Evolutionary conservation across 1,284 basidiomycete genomes (phyloP).

Genomic region (Sanghuangporus sanghuang): DNA sequence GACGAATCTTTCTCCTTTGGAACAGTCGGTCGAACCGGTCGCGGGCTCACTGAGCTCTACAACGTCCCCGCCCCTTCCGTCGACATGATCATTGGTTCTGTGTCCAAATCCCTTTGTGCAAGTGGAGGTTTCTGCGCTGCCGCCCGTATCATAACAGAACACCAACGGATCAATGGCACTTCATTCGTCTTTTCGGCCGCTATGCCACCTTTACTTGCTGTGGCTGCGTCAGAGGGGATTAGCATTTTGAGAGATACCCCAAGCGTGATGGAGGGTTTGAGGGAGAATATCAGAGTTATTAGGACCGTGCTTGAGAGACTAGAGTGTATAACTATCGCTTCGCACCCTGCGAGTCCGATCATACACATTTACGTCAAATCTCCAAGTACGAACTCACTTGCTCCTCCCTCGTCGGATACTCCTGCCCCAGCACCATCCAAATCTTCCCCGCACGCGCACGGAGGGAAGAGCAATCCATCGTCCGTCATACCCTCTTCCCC

Average conservation of each 20-base stretch:
- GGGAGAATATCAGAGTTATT: conserved; percentile 76
- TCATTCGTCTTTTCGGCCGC: conserved; percentile 97
- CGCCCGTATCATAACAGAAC: conserved; percentile 76
- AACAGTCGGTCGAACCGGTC: conserved; percentile 86
- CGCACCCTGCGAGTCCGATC: conserved; percentile 80
- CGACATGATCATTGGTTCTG: conserved; percentile 82
- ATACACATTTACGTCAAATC: conserved; percentile 77
- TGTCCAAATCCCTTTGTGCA: conserved; percentile 81
- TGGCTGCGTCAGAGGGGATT: conserved; percentile 83
- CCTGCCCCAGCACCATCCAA: conserved; percentile 21
- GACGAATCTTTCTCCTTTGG: conserved; percentile 96
- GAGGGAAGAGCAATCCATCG: conserved; percentile 34
- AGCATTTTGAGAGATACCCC: conserved; percentile 72
- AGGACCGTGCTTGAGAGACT: conserved; percentile 76
- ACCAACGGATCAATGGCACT: conserved; percentile 97
- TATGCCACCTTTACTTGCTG: conserved; percentile 86
- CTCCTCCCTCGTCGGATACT: conserved; percentile 29
- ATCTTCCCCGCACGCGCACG: conserved; percentile 18
- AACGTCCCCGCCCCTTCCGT: conserved; percentile 80
- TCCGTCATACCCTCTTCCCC: conserved; percentile 38
- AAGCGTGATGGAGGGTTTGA: conserved; percentile 68
- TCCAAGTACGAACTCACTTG: conserved; percentile 28
- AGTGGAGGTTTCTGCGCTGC: conserved; percentile 96
- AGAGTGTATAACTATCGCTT: conserved; percentile 79
- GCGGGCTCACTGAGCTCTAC: conserved; percentile 91